Percentiles rank a stretch among this genome's conserved stretches.
Evolutionary conservation across 1,284 basidiomycete genomes (phyloP).

Genomic region (Neonothopanus nambi): DNA sequence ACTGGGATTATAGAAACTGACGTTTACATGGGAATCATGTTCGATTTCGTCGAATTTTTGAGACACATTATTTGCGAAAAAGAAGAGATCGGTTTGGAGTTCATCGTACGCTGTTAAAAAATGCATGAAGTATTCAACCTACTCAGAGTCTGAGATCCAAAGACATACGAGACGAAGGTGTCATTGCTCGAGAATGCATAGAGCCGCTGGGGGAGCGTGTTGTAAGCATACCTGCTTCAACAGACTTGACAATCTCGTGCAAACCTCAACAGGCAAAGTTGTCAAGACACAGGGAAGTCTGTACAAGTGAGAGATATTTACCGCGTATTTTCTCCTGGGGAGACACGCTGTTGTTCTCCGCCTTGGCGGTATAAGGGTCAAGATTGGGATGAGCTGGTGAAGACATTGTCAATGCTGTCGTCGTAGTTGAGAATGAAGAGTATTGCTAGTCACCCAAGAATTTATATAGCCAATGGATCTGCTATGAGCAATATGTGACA

Average conservation of each 20-base stretch:
- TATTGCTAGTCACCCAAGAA: neutral
- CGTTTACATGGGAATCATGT: constrained; percentile 77
- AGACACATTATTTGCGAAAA: constrained; percentile 78
- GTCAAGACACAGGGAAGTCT: too few species aligned
- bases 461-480: neutral
- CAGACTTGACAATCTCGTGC: constrained; percentile 59
- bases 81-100: constrained; percentile 58
- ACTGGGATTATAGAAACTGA: constrained; percentile 73
- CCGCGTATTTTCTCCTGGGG: constrained; percentile 69
- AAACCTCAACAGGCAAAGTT: constrained; percentile 40
- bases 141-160: constrained; percentile 1
- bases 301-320: constrained; percentile 20
- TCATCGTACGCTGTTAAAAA: constrained; percentile 41
- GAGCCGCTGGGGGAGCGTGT: constrained; percentile 74
- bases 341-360: constrained; percentile 53
- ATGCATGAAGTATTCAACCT: too few species aligned
- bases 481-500: constrained; percentile 7
- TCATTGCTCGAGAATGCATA: constrained; percentile 85
- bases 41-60: constrained; percentile 79
- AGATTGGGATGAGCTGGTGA: constrained; percentile 31
- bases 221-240: constrained; percentile 78
- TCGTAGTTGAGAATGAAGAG: constrained; percentile 27
- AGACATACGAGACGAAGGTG: constrained; percentile 64
- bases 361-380: constrained; percentile 67
- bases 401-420: constrained; percentile 5